Evolutionary conservation across 768 basidiomycete species (phyloP).

Genomic region (Pleurotus tuoliensis): DNA sequence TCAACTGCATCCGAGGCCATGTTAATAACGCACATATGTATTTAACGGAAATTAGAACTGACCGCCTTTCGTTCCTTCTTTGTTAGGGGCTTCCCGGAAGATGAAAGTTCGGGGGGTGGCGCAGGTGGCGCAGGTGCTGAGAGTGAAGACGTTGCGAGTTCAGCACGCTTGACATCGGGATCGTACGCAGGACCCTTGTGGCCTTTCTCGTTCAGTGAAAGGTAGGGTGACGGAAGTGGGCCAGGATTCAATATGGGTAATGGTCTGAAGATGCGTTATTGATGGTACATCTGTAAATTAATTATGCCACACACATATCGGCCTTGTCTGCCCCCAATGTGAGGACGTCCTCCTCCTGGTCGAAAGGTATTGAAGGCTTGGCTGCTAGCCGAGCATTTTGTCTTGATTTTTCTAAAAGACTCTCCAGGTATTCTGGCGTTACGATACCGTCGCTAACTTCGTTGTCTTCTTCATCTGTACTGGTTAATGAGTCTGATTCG

Average conservation of each 20-base stretch:
- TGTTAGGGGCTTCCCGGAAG: constrained; percentile 63
- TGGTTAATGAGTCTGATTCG: constrained; percentile 20
- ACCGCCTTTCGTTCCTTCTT: constrained; percentile 74
- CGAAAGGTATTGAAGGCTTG: constrained; percentile 20
- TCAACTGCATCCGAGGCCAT: constrained; percentile 40
- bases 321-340: constrained; percentile 34
- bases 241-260: constrained; percentile 68
- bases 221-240: constrained; percentile 58
- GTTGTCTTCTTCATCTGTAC: constrained; percentile 17
- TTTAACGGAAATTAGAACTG: constrained; percentile 14
- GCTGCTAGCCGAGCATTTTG: constrained; percentile 36
- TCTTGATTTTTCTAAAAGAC: constrained; percentile 59
- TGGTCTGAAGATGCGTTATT: constrained; percentile 30
- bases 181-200: constrained; percentile 51
- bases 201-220: constrained; percentile 44
- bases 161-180: constrained; percentile 53
- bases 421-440: constrained; percentile 58
- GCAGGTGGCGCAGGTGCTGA: constrained; percentile 57
- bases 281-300: neutral
- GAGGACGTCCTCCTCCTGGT: constrained; percentile 52
- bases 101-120: constrained; percentile 55
- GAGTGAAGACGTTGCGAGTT: constrained; percentile 45
- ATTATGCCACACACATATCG: constrained; percentile 27
- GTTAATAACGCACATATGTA: too few relatives aligned
- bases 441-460: constrained; percentile 36